Evolutionary conservation across 2,329 filamentous ascomycete genomes (phyloP).

Genomic region (Aplosporella prunicola): DNA sequence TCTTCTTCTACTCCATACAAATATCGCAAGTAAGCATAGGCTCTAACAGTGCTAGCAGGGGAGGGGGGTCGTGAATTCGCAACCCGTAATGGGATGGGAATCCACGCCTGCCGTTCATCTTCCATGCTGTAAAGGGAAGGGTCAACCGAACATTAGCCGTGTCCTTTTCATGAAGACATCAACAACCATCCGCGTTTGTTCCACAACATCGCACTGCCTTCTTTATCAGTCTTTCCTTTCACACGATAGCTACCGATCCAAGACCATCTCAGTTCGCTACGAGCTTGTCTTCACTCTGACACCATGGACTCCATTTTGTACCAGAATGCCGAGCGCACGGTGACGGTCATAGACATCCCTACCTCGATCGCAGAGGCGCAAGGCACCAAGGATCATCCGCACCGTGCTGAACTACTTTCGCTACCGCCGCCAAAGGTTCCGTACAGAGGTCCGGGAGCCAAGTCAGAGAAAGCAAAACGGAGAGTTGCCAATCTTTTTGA

Average conservation of each 20-base stretch:
- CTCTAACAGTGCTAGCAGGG: too few relatives aligned
- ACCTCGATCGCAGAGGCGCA: slow-evolving; percentile 60
- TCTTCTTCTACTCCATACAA: too few relatives aligned
- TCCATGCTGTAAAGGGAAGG: too few relatives aligned
- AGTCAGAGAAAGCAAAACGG: neutral
- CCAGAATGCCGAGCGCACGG: slow-evolving; percentile 39
- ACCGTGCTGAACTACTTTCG: slow-evolving; percentile 38
- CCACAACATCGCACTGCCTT: neutral
- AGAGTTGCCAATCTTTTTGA: neutral
- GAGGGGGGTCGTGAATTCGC: too few relatives aligned
- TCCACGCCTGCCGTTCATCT: too few relatives aligned
- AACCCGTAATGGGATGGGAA: too few relatives aligned
- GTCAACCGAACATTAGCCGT: too few relatives aligned
- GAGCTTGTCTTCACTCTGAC: neutral
- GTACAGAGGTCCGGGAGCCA: slow-evolving; percentile 21
- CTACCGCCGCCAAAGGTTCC: slow-evolving; percentile 36
- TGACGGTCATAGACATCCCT: slow-evolving; percentile 60
- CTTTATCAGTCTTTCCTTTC: too few relatives aligned
- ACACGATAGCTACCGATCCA: too few relatives aligned
- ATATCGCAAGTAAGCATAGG: too few relatives aligned
- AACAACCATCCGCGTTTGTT: slow-evolving; percentile 22
- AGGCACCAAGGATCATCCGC: slow-evolving; percentile 32
- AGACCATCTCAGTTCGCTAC: neutral
- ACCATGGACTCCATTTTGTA: slow-evolving; percentile 39
- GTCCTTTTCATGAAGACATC: too few relatives aligned